Conservation (phyloP, 2,329 filamentous ascomycete genomes). For the Boeremia lycopersici region DNA sequence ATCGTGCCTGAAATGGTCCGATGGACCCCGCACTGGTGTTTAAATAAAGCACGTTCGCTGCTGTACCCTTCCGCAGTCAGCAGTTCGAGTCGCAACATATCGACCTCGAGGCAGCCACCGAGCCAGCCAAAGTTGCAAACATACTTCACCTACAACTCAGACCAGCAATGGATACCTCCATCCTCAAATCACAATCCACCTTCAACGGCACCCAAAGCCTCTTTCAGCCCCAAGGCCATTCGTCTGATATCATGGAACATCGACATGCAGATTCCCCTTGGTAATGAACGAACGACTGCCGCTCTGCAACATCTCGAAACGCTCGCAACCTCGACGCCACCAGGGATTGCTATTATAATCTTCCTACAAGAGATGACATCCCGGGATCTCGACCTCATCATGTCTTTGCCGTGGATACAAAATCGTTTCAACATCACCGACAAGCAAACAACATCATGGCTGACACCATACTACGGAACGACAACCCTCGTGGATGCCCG, state of each 20-base stretch:
- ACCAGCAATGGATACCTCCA: neutral
- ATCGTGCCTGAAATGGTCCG: neutral
- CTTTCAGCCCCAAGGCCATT: conserved; percentile 16
- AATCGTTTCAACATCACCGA: conserved; percentile 58
- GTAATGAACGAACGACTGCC: conserved; percentile 49
- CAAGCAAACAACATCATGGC: conserved; percentile 52
- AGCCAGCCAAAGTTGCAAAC: conserved; percentile 16
- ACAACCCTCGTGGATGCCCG: conserved; percentile 58
- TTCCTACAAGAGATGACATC: conserved; percentile 61
- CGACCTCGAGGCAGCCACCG: conserved; percentile 9
- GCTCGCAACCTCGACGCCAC: conserved; percentile 28
- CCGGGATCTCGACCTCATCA: conserved; percentile 55
- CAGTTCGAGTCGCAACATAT: neutral
- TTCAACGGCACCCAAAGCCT: conserved; percentile 3
- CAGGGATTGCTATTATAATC: conserved; percentile 48
- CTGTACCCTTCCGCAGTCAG: no score
- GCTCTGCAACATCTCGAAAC: conserved; percentile 49
- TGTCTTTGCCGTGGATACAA: conserved; percentile 55
- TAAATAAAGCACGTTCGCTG: no score
- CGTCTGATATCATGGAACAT: conserved; percentile 57
- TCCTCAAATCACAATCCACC: neutral
- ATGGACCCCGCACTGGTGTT: no score
- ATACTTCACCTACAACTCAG: neutral
- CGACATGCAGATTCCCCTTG: conserved; percentile 51
- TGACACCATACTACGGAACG: conserved; percentile 58